Evolutionary conservation across 1,284 basidiomycete species (phyloP).

Genomic region (Irpex sp.): DNA sequence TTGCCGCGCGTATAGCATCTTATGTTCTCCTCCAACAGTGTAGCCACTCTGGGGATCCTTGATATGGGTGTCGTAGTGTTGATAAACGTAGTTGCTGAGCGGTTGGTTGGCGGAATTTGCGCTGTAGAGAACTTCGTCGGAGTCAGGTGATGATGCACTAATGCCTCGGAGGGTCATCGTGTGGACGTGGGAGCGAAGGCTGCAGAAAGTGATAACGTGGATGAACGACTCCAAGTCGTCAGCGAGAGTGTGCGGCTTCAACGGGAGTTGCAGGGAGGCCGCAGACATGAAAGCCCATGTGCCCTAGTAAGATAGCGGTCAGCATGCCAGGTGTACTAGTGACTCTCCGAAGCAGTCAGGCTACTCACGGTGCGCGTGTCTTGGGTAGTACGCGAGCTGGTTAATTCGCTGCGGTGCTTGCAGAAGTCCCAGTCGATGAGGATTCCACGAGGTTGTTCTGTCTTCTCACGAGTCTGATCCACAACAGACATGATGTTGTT

Average conservation of each 20-base stretch:
- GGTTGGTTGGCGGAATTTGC: background rate
- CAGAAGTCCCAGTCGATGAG: constrained; percentile 1
- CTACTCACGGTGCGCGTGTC: background rate
- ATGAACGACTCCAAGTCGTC: constrained; percentile 7
- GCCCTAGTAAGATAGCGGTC: background rate
- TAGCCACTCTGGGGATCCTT: background rate
- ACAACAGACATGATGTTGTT: background rate
- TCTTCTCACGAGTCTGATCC: background rate
- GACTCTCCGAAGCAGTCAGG: background rate
- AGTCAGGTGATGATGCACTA: background rate
- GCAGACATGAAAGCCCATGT: constrained; percentile 8
- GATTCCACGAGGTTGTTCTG: background rate
- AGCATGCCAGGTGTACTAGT: background rate
- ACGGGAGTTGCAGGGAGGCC: background rate
- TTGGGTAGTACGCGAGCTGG: background rate
- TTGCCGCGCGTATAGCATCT: background rate
- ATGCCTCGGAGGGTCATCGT: background rate
- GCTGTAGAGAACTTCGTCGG: background rate
- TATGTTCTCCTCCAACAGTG: background rate
- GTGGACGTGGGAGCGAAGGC: constrained; percentile 1
- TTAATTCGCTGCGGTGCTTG: background rate
- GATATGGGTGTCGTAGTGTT: background rate
- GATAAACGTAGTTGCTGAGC: background rate
- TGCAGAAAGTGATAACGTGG: background rate
- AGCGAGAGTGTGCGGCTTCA: constrained; percentile 5